These are phyloP conservation scores for Botryotinia narcissicola DNA, from an alignment of 2,329 filamentous ascomycete genomes.

Conservation along the genomic window DNA sequence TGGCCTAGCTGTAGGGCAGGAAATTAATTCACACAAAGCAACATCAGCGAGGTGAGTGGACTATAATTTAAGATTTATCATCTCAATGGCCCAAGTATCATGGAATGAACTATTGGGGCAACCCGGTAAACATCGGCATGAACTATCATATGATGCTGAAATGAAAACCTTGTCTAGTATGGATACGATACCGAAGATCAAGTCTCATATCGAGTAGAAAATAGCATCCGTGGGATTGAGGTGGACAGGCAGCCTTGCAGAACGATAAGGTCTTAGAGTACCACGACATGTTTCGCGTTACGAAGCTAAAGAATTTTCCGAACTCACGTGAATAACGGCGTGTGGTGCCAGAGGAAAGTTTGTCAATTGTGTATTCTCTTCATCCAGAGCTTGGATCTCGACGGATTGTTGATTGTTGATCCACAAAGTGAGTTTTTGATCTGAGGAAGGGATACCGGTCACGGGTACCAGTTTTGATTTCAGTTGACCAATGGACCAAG, in stretches of 20 bases:
- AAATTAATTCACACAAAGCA: slow-evolving; percentile 8
- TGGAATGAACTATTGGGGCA: slow-evolving; percentile 20
- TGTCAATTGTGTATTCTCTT: slow-evolving; percentile 65
- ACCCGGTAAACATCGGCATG: slow-evolving; percentile 9
- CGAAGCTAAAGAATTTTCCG: slow-evolving; percentile 10
- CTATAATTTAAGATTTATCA: neutral
- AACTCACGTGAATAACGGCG: slow-evolving; percentile 76
- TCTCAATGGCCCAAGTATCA: slow-evolving; percentile 12
- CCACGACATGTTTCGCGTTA: slow-evolving; percentile 22
- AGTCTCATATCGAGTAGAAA: slow-evolving; percentile 8
- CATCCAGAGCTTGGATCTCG: slow-evolving; percentile 66
- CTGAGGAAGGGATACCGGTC: slow-evolving; percentile 81
- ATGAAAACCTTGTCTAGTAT: neutral
- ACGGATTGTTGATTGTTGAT: slow-evolving; percentile 59
- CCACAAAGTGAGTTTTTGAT: slow-evolving; percentile 73
- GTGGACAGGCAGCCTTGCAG: slow-evolving; percentile 19
- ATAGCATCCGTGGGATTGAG: neutral
- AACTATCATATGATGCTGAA: slow-evolving; percentile 15
- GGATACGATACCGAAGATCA: slow-evolving; percentile 13
- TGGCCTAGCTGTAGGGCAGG: slow-evolving; percentile 7
- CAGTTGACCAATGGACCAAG: slow-evolving; percentile 83
- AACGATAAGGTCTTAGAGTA: slow-evolving; percentile 20
- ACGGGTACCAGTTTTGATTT: slow-evolving; percentile 88
- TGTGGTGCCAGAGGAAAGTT: slow-evolving; percentile 68
- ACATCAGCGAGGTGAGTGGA: neutral